A percentile compares a stretch with the other conserved stretches of the same genome.
phyloP scores from a whole-genome alignment of 192 early-diverging fungal species.

The Coemansia sp. region DNA sequence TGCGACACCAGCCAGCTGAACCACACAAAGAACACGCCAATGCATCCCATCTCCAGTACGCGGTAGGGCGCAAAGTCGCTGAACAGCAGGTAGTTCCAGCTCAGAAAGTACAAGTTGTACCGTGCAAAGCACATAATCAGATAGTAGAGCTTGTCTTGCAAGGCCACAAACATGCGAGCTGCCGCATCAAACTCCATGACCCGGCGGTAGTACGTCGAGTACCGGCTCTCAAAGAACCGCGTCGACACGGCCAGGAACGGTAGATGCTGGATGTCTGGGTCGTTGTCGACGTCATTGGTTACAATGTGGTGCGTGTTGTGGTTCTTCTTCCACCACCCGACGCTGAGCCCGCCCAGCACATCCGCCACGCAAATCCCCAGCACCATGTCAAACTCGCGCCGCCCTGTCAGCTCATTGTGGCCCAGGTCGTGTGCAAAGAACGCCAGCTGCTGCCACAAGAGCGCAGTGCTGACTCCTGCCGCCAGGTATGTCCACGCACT shows the following conservation, averaged over 20 bases:
- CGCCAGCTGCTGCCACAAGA: conserved; percentile 90
- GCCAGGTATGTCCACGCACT: conserved; percentile 42
- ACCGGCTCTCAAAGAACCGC: conserved; percentile 76
- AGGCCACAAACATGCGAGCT: conserved; percentile 74
- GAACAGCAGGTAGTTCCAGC: conserved; percentile 67
- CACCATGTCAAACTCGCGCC: conserved; percentile 69
- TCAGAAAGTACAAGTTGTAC: conserved; percentile 87
- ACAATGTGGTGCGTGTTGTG: conserved; percentile 98
- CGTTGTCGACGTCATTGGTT: conserved; percentile 92
- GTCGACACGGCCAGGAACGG: conserved; percentile 92
- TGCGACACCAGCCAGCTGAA: conserved; percentile 68
- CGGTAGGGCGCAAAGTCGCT: conserved; percentile 74
- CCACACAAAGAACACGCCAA: conserved; percentile 83
- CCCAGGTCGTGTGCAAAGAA: conserved; percentile 97
- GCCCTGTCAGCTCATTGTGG: conserved; percentile 89
- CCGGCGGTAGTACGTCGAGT: conserved; percentile 88
- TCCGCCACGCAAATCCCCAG: conserved; percentile 84
- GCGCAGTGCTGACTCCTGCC: conserved; percentile 64
- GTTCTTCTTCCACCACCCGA: conserved; percentile 98
- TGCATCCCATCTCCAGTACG: conserved; percentile 71
- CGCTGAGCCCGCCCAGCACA: conserved; percentile 82
- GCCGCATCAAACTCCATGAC: conserved; percentile 78
- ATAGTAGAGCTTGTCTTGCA: conserved; percentile 90
- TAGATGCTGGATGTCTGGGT: conserved; percentile 98
- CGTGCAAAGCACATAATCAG: conserved; percentile 85